Conservation (phyloP, 2,329 filamentous ascomycete genomes). For the Pseudogymnoascus sp. region DNA sequence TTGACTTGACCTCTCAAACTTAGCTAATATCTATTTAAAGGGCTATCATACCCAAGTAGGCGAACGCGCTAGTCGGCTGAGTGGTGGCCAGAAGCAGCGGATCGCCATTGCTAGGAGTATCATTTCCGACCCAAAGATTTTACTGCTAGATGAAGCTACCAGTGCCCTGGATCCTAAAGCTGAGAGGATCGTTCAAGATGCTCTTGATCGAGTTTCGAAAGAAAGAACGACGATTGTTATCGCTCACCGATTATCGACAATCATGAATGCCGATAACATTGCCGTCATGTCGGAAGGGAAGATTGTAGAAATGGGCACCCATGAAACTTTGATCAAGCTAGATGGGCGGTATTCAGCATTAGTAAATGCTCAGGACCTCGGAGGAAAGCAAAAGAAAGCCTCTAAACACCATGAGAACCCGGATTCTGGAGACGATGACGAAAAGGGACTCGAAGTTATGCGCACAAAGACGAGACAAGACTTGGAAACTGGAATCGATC, state of each 20-base stretch:
- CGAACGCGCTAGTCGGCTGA: constrained; percentile 62
- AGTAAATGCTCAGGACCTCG: constrained; percentile 40
- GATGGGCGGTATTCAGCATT: constrained; percentile 34
- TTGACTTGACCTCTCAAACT: constrained; percentile 23
- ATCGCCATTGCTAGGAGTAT: constrained; percentile 58
- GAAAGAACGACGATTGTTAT: constrained; percentile 56
- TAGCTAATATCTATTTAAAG: constrained; percentile 19
- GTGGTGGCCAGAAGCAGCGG: constrained; percentile 58
- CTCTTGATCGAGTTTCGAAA: constrained; percentile 43
- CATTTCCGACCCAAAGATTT: constrained; percentile 49
- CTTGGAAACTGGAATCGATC: not conserved
- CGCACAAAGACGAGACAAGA: not conserved
- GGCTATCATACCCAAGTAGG: constrained; percentile 48
- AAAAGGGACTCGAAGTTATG: constrained; percentile 22
- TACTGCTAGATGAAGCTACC: constrained; percentile 60
- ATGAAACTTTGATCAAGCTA: constrained; percentile 27
- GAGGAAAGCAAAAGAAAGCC: constrained; percentile 17
- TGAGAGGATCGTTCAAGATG: constrained; percentile 43
- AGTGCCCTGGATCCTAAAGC: constrained; percentile 41
- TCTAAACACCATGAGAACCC: constrained; percentile 14
- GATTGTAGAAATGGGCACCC: constrained; percentile 4
- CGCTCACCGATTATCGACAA: constrained; percentile 35
- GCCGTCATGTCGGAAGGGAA: not conserved
- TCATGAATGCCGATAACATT: constrained; percentile 6
- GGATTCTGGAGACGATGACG: constrained; percentile 16